phyloP scores from a whole-genome alignment of 192 early-diverging fungal species.

The Backusella circina region DNA sequence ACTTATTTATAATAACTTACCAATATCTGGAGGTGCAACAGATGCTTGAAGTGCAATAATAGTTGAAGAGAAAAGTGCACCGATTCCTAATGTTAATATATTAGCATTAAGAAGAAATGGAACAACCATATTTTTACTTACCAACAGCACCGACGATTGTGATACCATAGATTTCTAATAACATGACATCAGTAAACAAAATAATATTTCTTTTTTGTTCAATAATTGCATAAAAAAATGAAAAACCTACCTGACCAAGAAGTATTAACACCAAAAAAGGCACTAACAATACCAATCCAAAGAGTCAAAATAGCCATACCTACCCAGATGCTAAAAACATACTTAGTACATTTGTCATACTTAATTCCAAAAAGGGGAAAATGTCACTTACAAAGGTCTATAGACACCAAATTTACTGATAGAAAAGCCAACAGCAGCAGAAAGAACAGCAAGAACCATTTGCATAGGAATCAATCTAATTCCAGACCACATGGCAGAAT shows the following conservation, averaged over 20 bases:
- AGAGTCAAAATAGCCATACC: slow-evolving; percentile 58
- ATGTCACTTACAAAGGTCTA: slow-evolving; percentile 10
- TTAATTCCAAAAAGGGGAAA: neutral
- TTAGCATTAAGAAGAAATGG: neutral
- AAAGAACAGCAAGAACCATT: slow-evolving; percentile 5
- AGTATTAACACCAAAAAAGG: slow-evolving; percentile 35
- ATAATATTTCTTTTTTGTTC: neutral
- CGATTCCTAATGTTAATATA: neutral
- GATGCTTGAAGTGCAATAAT: slow-evolving; percentile 22
- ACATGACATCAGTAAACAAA: neutral
- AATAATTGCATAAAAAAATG: neutral
- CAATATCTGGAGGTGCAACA: slow-evolving; percentile 11
- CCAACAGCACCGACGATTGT: slow-evolving; percentile 8
- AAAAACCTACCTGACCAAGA: neutral
- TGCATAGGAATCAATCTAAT: slow-evolving; percentile 27
- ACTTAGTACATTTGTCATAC: neutral
- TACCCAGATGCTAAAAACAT: slow-evolving; percentile 26
- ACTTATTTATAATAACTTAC: neutral
- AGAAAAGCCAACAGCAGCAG: slow-evolving; percentile 12
- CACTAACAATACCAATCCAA: slow-evolving; percentile 61
- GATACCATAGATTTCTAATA: slow-evolving; percentile 5
- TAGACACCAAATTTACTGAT: slow-evolving; percentile 14
- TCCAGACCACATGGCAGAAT: slow-evolving; percentile 37
- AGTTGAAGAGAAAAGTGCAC: slow-evolving; percentile 12
- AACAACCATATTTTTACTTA: neutral